These are phyloP conservation scores for Pyronema domesticum DNA, from an alignment of 495 filamentous ascomycete species.

Conservation along the genomic window DNA sequence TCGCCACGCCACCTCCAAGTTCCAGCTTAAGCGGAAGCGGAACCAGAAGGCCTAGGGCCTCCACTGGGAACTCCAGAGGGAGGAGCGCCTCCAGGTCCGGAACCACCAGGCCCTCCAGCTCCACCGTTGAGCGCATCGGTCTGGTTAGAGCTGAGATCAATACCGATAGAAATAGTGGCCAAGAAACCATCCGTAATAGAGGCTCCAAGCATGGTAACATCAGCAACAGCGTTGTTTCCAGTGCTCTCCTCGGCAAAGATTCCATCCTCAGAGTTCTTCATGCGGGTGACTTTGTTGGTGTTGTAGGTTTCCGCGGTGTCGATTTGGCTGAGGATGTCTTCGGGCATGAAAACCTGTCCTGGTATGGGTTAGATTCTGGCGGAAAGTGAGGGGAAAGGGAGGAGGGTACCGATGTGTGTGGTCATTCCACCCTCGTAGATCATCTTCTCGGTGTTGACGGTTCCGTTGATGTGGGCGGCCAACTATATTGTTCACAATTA, in stretches of 20 bases:
- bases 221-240: slow-evolving; percentile 4
- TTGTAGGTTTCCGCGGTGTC: slow-evolving; percentile 23
- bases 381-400: too few relatives aligned
- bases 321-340: slow-evolving; percentile 38
- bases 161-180: slow-evolving; percentile 37
- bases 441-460: slow-evolving; percentile 31
- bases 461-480: slow-evolving; percentile 33
- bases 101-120: too few relatives aligned
- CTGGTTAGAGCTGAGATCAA: slow-evolving; percentile 28
- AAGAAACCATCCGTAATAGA: slow-evolving; percentile 36
- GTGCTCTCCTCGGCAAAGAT: background rate
- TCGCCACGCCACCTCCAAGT: too few relatives aligned
- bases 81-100: too few relatives aligned
- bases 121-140: too few relatives aligned
- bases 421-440: slow-evolving; percentile 34
- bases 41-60: too few relatives aligned
- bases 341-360: slow-evolving; percentile 47
- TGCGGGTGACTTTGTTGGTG: slow-evolving; percentile 4
- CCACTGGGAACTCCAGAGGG: too few relatives aligned
- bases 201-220: slow-evolving; percentile 39
- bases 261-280: background rate
- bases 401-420: slow-evolving; percentile 31
- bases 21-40: too few relatives aligned
- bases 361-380: too few relatives aligned
- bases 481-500: slow-evolving; percentile 11